Base-by-base conservation (phyloP, 164 flowering plant genomes). In the Santalum album region DNA sequence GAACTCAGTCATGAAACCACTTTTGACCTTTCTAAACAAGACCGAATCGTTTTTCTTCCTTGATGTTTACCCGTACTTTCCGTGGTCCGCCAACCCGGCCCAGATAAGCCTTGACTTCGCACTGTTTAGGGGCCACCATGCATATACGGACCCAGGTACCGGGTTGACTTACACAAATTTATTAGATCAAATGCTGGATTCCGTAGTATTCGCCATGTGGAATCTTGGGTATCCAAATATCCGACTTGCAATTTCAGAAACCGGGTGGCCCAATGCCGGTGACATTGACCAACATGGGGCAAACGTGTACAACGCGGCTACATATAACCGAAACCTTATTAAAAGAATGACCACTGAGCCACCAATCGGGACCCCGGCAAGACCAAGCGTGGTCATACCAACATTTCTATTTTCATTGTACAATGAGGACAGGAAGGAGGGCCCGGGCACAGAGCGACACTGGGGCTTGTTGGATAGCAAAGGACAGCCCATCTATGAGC, bases 251-350 rank as follows among this genome's bases (percentile, higher is more conserved):
- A 71, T 92, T 12, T 70, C 96, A 0, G 96, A 92, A 57, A 92
- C 99, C 6, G 99, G 97, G 1, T 92, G 97, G 97, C 97, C 99
- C 24, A 79, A 69, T 20, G 72, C 49, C 16, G 96, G 97, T 11
- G 91, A 87, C 49, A 2, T 71, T 20, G 96, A 87, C 61, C 80
- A 91, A 48, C 73, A 77, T 17, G 99, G 96, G 9, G 82, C 85
- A 1, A 92, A 79, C 39, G 63, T 76, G 17, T 61, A 72, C 81
- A 92, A 92, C 58, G 95, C 99, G 2, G 97, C 99, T 29, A 75
- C 75, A 18, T 92, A 81, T 55, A 89, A 84, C 57, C 78, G 96
- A 2, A 92, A 92, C 59, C 64, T 83, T 0, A 69, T 78, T 6
- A 56, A 62, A 44, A 79, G 69, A 40, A 49, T 87, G 22, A 65